Percentiles rank a stretch among this genome's conserved stretches.
Evolutionary conservation across 2,329 filamentous ascomycete genomes (phyloP).

Genomic region (Fusarium aywerte): DNA sequence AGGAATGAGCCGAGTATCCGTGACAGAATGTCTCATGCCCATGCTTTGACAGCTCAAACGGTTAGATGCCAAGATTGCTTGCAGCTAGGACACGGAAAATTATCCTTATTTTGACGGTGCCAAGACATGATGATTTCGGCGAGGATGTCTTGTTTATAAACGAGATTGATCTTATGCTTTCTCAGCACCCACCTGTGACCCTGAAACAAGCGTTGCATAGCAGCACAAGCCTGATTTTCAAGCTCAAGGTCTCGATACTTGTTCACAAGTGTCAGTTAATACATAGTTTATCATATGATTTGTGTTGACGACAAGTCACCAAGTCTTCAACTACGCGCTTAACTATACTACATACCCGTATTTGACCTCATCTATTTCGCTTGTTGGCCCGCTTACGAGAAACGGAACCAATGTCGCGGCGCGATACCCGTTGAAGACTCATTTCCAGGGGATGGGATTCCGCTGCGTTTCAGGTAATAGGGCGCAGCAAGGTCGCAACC

Average conservation of each 20-base stretch:
- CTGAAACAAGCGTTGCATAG: accelerated
- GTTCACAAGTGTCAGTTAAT: neutral
- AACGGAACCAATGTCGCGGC: neutral
- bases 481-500: neutral
- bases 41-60: neutral
- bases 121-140: neutral
- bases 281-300: neutral
- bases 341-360: neutral
- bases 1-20: neutral
- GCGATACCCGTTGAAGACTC: neutral
- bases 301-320: neutral
- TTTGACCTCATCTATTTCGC: neutral
- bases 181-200: neutral
- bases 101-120: conserved; percentile 1
- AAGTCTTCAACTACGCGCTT: neutral
- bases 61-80: conserved; percentile 1
- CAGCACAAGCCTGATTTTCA: neutral
- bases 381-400: neutral
- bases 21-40: neutral
- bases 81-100: conserved; percentile 4
- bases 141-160: neutral
- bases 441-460: neutral
- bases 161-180: neutral
- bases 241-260: accelerated
- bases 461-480: neutral